Base-by-base conservation (phyloP, 345 rosid species). In the Bretschneidera sinensis region DNA sequence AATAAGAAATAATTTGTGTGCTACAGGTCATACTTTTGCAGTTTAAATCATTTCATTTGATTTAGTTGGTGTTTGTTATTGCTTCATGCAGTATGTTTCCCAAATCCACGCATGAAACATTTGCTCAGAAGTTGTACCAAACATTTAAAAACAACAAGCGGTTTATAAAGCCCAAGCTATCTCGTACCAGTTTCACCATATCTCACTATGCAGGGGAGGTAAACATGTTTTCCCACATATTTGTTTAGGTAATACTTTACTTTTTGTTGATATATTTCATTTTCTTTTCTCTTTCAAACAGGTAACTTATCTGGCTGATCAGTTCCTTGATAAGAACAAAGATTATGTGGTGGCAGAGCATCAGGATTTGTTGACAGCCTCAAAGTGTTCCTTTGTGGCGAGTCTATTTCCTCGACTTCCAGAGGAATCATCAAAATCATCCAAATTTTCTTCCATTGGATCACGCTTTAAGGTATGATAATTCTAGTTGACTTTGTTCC, bases 131-230 rank as follows among this genome's bases (percentile, higher is more conserved):
- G 87, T 74, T 94, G 82, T 94, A 85, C 82, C 96, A 88, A 80
- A 91, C 97, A 67, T 90, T 91, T 80, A 91, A 88, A 79, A 90
- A 77, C 76, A 78, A 78, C 81, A 91, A 91, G 85, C 91, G 99
- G 35, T 94, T 94, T 71, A 79, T 87, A 73, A 94, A 94, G 76
- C 99, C 99, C 24, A 94, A 94, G 85, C 91, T 94, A 59, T 94
- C 99, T 67, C 96, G 96, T 50, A 94, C 99, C 39, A 82, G 83
- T 83, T 94, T 91, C 75, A 81, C 95, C 23, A 86, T 94, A 79
- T 78, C 91, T 33, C 99, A 94, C 71, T 94, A 94, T 86, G 99
- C 99, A 21, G 99, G 99, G 67, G 99, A 94, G 99, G 99, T 94
- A 76, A 74, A 47, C 34, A 51, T 34, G 25, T 60, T 61, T 60